Evolutionary conservation across 2,329 filamentous ascomycete species (phyloP).

Genomic region (Trichophyton simii): DNA sequence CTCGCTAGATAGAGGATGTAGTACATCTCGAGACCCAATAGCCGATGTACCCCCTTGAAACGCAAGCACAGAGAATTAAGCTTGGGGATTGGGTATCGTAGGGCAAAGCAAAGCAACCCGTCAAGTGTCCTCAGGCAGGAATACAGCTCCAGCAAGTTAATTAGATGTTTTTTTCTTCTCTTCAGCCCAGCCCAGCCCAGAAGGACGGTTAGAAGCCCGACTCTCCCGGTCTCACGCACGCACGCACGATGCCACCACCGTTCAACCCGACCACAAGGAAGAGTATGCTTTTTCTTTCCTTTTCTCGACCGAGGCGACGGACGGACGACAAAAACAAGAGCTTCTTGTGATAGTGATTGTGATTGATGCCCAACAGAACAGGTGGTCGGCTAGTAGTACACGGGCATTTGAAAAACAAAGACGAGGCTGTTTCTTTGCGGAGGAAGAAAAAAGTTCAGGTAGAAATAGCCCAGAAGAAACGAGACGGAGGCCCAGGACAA

Average conservation of each 20-base stretch:
- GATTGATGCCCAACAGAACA: conserved; percentile 10
- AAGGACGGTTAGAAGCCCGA: conserved; percentile 11
- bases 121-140: conserved; percentile 3
- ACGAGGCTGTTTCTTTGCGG: conserved; percentile 8
- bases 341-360: not conserved
- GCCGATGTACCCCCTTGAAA: conserved; percentile 6
- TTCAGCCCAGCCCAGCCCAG: conserved; percentile 5
- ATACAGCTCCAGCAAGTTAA: not conserved
- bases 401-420: conserved; percentile 7
- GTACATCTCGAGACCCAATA: conserved; percentile 25
- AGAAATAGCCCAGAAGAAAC: conserved; percentile 1
- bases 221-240: conserved; percentile 14
- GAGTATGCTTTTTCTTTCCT: not conserved
- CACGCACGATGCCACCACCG: not conserved
- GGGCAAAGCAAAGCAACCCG: not conserved
- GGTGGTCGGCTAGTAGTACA: conserved; percentile 5
- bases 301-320: conserved; percentile 9
- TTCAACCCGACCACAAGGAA: conserved; percentile 4
- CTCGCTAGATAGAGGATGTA: conserved; percentile 57
- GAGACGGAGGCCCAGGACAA: not conserved
- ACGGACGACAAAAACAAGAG: conserved; percentile 2
- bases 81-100: conserved; percentile 10
- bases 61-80: too few species aligned
- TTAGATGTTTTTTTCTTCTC: too few species aligned
- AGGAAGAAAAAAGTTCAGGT: not conserved